A percentile compares a stretch with the other conserved stretches of the same genome.
Evolutionary conservation across 2,329 filamentous ascomycete genomes (phyloP).

Genomic region (Fusarium bulbicola): DNA sequence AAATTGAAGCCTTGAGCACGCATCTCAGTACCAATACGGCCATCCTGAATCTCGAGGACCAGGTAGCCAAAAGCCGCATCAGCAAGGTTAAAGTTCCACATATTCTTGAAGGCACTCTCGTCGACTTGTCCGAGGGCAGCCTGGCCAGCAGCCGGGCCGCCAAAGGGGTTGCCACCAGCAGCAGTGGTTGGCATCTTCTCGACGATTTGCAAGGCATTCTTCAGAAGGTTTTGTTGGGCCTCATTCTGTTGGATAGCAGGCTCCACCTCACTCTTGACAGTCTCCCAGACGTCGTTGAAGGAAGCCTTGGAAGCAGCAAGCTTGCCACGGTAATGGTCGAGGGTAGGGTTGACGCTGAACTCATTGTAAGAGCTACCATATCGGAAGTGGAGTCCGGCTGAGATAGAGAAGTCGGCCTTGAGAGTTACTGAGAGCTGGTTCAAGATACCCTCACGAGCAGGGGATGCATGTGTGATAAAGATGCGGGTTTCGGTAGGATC

Average conservation of each 20-base stretch:
- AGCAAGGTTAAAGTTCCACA: conserved; percentile 99
- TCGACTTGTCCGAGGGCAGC: conserved; percentile 87
- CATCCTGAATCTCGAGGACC: conserved; percentile 93
- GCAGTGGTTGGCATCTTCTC: conserved; percentile 97
- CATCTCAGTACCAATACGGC: conserved; percentile 98
- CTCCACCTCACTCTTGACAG: conserved; percentile 94
- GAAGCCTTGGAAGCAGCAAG: conserved; percentile 97
- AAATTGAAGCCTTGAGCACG: conserved; percentile 99
- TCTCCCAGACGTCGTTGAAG: conserved; percentile 99
- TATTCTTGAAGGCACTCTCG: conserved; percentile 99
- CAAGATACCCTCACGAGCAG: conserved; percentile 92
- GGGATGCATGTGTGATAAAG: conserved; percentile 96
- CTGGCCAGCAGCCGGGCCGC: conserved; percentile 79
- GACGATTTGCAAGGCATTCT: conserved; percentile 92
- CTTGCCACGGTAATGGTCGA: conserved; percentile 98
- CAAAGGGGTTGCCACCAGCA: conserved; percentile 96
- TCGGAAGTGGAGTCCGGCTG: conserved; percentile 95
- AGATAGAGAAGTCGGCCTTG: conserved; percentile 98
- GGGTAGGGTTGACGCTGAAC: conserved; percentile 97
- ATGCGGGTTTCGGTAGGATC: conserved; percentile 97
- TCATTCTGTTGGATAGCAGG: conserved; percentile 93
- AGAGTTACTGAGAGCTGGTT: conserved; percentile 98
- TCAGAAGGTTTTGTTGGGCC: conserved; percentile 89
- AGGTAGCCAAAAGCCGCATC: conserved; percentile 98
- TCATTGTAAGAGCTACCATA: conserved; percentile 99